These are phyloP conservation scores for Spathaspora arborariae DNA, from an alignment of 805 yeast genomes.

Conservation along the genomic window DNA sequence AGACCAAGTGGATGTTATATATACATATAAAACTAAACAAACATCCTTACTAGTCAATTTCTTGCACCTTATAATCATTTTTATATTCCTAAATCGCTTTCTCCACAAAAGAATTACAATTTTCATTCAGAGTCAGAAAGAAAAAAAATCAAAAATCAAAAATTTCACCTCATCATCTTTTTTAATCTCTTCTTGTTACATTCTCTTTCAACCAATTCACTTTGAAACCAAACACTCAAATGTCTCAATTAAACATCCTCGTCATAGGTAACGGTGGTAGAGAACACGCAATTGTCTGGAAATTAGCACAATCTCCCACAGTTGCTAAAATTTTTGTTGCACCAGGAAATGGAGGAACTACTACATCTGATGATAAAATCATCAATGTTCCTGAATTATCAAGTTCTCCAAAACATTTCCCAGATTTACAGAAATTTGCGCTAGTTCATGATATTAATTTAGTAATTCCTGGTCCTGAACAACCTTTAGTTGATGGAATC, in stretches of 20 bases:
- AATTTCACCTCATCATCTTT: neutral
- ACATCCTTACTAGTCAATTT: too few relatives aligned
- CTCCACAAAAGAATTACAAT: neutral
- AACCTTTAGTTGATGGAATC: slow-evolving; percentile 94
- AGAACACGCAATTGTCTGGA: slow-evolving; percentile 96
- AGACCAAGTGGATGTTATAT: too few relatives aligned
- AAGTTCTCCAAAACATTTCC: slow-evolving; percentile 64
- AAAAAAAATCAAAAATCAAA: neutral
- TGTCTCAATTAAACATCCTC: slow-evolving; percentile 50
- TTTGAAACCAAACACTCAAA: neutral
- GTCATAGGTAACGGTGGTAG: slow-evolving; percentile 98
- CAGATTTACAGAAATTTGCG: slow-evolving; percentile 70
- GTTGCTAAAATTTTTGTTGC: slow-evolving; percentile 81
- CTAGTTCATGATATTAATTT: slow-evolving; percentile 57
- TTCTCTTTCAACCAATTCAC: neutral
- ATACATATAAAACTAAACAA: too few relatives aligned
- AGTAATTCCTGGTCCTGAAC: slow-evolving; percentile 98
- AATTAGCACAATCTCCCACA: slow-evolving; percentile 69
- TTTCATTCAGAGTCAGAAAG: neutral
- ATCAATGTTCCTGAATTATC: slow-evolving; percentile 64
- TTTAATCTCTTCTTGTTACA: neutral
- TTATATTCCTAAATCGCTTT: neutral
- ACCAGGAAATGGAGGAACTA: slow-evolving; percentile 96
- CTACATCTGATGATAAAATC: slow-evolving; percentile 51
- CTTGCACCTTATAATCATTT: too few relatives aligned